These are phyloP conservation scores for Cenchrus fungigraminus DNA, from an alignment of 176 grass and related monocot species.

Conservation along the genomic window DNA sequence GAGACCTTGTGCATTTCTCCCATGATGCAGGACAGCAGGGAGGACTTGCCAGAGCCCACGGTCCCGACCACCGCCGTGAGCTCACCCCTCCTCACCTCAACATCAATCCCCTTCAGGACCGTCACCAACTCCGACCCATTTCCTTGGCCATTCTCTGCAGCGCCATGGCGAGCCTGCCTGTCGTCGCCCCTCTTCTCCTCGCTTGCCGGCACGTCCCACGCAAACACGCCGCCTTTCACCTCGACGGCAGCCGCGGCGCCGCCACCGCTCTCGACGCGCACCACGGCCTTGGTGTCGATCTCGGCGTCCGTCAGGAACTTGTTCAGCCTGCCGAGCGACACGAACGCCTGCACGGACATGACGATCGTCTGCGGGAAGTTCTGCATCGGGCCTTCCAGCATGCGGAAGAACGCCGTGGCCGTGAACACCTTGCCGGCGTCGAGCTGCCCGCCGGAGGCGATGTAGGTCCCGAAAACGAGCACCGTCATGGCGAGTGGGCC, in stretches of 20 bases:
- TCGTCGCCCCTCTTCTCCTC: not conserved
- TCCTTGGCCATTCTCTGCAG: not conserved
- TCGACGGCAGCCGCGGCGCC: conserved; percentile 28
- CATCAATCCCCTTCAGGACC: conserved; percentile 45
- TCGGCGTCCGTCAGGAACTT: conserved; percentile 54
- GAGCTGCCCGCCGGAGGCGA: conserved; percentile 40
- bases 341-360: conserved; percentile 50
- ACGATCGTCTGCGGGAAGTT: conserved; percentile 63
- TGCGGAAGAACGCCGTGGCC: conserved; percentile 59
- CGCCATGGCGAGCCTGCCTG: not conserved
- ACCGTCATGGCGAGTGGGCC: conserved; percentile 48
- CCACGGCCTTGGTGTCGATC: conserved; percentile 48
- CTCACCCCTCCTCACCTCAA: conserved; percentile 51
- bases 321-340: conserved; percentile 70
- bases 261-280: not conserved
- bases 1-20: conserved; percentile 74
- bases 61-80: conserved; percentile 60
- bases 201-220: conserved; percentile 38
- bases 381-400: conserved; percentile 59
- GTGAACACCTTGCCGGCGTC: conserved; percentile 78
- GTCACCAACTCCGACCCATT: conserved; percentile 3
- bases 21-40: conserved; percentile 65
- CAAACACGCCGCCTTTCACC: conserved; percentile 49
- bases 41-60: conserved; percentile 75
- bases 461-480: conserved; percentile 65